phyloP scores from a whole-genome alignment of 2,329 filamentous ascomycete species.

The Aspergillus latus region DNA sequence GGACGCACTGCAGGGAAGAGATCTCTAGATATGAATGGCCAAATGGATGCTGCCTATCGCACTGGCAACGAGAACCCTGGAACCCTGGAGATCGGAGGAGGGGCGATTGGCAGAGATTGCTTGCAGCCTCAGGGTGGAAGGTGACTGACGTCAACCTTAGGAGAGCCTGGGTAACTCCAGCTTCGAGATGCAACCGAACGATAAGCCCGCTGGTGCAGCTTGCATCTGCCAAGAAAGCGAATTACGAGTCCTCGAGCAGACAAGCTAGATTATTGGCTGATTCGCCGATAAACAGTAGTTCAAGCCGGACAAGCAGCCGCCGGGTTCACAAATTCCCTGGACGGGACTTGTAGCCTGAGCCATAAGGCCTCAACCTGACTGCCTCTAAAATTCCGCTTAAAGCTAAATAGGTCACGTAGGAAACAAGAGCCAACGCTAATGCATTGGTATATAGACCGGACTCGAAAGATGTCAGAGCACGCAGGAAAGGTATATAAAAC shows the following conservation, averaged over 20 bases:
- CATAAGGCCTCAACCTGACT: not conserved
- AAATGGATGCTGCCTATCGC: constrained; percentile 7
- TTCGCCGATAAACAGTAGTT: constrained; percentile 1
- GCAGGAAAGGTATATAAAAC: not conserved
- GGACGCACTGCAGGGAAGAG: constrained; percentile 7
- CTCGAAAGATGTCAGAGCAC: too few relatives aligned
- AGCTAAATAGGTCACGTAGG: not conserved
- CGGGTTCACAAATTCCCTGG: not conserved
- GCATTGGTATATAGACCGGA: too few relatives aligned
- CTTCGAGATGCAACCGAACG: constrained; percentile 5
- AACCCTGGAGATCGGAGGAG: not conserved
- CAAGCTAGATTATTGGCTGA: not conserved
- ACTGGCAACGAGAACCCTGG: not conserved
- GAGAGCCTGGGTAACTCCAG: constrained; percentile 9
- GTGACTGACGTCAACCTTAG: constrained; percentile 16
- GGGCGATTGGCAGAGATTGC: constrained; percentile 5
- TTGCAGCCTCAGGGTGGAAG: not conserved
- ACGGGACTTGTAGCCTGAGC: not conserved
- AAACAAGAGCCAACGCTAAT: not conserved
- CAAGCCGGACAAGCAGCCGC: not conserved
- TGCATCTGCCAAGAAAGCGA: constrained; percentile 4
- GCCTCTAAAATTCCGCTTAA: not conserved
- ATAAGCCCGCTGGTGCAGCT: not conserved
- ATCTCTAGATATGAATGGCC: constrained; percentile 4
- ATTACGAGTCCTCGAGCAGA: constrained; percentile 1